Evolutionary conservation across 352 stramenopile genomes (phyloP), one percentile per base, ranked within the genome.

Genomic region (Phytophthora sansomeana): DNA sequence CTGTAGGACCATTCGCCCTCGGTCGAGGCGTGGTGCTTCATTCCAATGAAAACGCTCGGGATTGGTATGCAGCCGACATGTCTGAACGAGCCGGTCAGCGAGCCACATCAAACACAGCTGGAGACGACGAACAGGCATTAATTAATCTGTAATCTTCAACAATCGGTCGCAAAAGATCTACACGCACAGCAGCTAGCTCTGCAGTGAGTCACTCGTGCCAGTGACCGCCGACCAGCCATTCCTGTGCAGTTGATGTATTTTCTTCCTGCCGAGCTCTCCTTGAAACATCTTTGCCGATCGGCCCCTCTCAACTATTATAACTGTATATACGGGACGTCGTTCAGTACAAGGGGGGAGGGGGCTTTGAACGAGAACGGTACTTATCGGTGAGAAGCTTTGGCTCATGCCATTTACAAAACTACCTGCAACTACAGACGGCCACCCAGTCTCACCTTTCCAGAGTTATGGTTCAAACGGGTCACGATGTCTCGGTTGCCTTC

Each of bases 391-490:
- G n/a, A n/a, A n/a, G n/a, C n/a, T n/a, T n/a, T n/a, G n/a, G n/a
- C n/a, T n/a, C n/a, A n/a, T n/a, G n/a, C 5, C 56, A 63, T 48
- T 63, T 28, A 13, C 43, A 48, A 63, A 63, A 5, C 49, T 29
- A 30, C 43, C 33, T 44, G 24, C n/a, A 35, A 63, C 32, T 48
- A 19, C 35, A 56, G 8, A 63, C 32, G n/a, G n/a, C n/a, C n/a
- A 6, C 30, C 26, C 35, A 29, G 35, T 30, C 24, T n/a, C 6
- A 36, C 24, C 26, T 19, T 24, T 11, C 2, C 16, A 33, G 17
- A 42, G 33, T 24, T 6, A 63, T 63, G 56, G n/a, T 63, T 35
- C 43, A 63, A 57, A 63, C 56, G 24, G 56, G 56, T 16, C 56
- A 63, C 44, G 56, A 17, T 33, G 56, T 58, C 35, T 21, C 32